These are phyloP conservation scores for Aspergillus oerlinghausenensis DNA, from an alignment of 2,329 filamentous ascomycete species.

Conservation along the genomic window DNA sequence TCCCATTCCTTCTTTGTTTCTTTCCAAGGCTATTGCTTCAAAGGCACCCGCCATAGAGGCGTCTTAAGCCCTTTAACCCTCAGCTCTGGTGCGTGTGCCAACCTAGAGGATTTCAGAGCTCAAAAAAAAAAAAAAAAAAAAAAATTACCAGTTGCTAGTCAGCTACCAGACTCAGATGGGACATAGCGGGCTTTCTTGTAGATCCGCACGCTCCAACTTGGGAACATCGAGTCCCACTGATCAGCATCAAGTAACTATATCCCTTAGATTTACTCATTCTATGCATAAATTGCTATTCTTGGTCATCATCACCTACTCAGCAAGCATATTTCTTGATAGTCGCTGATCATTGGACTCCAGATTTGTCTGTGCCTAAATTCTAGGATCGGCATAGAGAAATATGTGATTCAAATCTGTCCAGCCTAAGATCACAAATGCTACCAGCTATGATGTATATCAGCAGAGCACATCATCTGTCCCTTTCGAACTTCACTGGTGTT, in stretches of 20 bases:
- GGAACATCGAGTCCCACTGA: constrained; percentile 8
- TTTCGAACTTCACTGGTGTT: too few species aligned
- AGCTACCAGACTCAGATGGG: not conserved
- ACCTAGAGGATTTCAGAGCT: not conserved
- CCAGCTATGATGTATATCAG: not conserved
- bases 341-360: not conserved
- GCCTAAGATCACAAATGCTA: not conserved
- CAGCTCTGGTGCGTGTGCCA: not conserved
- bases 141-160: not conserved
- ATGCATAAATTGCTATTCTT: not conserved
- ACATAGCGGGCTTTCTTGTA: not conserved
- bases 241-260: constrained; percentile 4
- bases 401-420: too few species aligned
- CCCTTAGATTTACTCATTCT: not conserved
- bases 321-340: not conserved
- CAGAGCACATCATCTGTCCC: too few species aligned
- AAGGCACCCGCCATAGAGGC: not conserved
- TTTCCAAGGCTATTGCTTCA: not conserved
- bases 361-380: too few species aligned
- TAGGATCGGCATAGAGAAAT: too few species aligned
- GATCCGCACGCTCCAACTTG: constrained; percentile 7
- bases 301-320: not conserved
- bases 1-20: not conserved
- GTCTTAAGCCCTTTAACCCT: not conserved
- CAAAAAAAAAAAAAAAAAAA: not conserved